Conservation (phyloP, 1,139 yeast species). For the Pichia sp. region DNA sequence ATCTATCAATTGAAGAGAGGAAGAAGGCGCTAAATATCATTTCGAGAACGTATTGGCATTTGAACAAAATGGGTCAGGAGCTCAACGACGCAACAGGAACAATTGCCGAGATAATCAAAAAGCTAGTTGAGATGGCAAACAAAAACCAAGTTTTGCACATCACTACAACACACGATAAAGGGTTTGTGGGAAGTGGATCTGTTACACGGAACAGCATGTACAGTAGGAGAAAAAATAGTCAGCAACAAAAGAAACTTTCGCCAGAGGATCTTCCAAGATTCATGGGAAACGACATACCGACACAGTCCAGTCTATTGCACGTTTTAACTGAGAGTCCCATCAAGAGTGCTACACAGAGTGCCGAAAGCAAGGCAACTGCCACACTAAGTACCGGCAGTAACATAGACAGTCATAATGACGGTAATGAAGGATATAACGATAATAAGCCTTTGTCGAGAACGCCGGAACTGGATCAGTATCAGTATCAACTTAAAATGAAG, state of each 20-base stretch:
- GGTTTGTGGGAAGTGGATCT: constrained; percentile 25
- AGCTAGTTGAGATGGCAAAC: constrained; percentile 42
- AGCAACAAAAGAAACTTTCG: constrained; percentile 25
- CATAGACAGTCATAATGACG: not conserved
- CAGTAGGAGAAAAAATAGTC: constrained; percentile 15
- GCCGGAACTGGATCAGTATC: constrained; percentile 2
- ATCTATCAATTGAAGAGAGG: constrained; percentile 35
- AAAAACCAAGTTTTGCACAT: constrained; percentile 20
- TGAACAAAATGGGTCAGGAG: constrained; percentile 49
- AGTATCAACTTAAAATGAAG: constrained; percentile 1
- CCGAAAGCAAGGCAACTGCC: not conserved
- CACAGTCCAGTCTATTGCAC: not conserved
- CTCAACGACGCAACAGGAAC: constrained; percentile 53
- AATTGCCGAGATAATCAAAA: constrained; percentile 48
- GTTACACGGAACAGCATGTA: constrained; percentile 13
- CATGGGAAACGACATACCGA: not conserved
- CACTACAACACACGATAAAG: constrained; percentile 12
- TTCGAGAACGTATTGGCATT: constrained; percentile 50
- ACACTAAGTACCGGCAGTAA: not conserved
- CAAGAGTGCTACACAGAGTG: not conserved
- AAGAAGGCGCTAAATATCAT: constrained; percentile 40
- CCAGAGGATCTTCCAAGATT: constrained; percentile 21
- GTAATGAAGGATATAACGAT: not conserved
- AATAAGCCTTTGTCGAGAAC: not conserved
- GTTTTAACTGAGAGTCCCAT: not conserved